A percentile compares a stretch with the other conserved stretches of the same genome.
These are phyloP conservation scores for Goffeauzyma gilvescens DNA, from an alignment of 768 basidiomycete genomes.

Conservation along the genomic window DNA sequence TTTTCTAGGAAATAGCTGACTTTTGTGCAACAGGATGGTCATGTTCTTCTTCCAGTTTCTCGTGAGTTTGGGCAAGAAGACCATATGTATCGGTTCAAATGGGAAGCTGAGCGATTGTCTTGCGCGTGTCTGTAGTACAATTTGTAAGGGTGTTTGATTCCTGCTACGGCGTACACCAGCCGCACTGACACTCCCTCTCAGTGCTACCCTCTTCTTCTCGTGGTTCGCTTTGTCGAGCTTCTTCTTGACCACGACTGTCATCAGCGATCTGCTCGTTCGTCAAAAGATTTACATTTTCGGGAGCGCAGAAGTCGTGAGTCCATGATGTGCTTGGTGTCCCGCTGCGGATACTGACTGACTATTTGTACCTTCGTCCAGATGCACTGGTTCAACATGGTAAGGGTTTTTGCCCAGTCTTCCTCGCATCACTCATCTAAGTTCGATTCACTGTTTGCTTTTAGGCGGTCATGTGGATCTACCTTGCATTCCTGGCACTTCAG, in stretches of 20 bases:
- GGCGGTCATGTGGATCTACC: slow-evolving; percentile 63
- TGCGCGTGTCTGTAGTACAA: slow-evolving; percentile 14
- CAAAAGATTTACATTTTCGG: slow-evolving; percentile 46
- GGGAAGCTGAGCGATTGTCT: neutral
- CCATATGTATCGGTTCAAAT: neutral
- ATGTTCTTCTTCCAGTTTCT: slow-evolving; percentile 87
- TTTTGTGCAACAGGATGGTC: slow-evolving; percentile 48
- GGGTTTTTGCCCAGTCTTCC: neutral
- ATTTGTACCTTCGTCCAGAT: slow-evolving; percentile 38
- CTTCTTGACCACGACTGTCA: slow-evolving; percentile 90
- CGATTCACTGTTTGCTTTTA: neutral
- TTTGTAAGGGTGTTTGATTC: slow-evolving; percentile 2
- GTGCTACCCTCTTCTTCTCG: slow-evolving; percentile 60
- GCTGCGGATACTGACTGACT: too few relatives aligned
- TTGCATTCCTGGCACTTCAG: slow-evolving; percentile 64
- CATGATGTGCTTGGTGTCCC: neutral
- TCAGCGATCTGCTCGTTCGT: slow-evolving; percentile 65
- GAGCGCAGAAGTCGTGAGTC: slow-evolving; percentile 46
- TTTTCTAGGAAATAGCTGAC: neutral
- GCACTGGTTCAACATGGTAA: slow-evolving; percentile 59
- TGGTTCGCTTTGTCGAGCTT: slow-evolving; percentile 87
- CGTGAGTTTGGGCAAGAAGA: slow-evolving; percentile 36
- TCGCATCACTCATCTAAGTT: neutral
- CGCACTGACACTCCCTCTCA: slow-evolving; percentile 41
- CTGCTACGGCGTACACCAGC: slow-evolving; percentile 1